Percentiles rank a stretch among this genome's conserved stretches.
These are phyloP conservation scores for Micractinium conductrix DNA, from an alignment of 139 green algal genomes.

Conservation along the genomic window DNA sequence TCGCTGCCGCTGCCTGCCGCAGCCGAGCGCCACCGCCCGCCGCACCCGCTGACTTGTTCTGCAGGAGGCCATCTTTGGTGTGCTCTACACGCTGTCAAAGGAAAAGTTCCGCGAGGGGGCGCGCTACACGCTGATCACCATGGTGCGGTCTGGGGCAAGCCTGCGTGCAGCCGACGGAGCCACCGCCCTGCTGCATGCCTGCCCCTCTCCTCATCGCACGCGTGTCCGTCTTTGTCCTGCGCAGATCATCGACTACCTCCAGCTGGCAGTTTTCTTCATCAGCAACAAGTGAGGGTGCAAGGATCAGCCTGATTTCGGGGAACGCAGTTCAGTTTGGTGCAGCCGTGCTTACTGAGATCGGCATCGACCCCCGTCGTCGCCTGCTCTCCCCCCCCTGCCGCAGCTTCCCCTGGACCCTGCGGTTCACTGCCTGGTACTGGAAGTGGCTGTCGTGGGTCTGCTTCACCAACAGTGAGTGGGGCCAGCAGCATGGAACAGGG, in stretches of 20 bases:
- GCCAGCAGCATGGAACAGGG: not conserved
- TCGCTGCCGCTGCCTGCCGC: too few relatives aligned
- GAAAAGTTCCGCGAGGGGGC: slow-evolving; percentile 22
- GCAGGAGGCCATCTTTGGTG: slow-evolving; percentile 28
- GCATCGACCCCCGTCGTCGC: too few relatives aligned
- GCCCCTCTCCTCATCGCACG: too few relatives aligned
- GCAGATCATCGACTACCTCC: slow-evolving; percentile 11
- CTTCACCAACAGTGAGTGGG: slow-evolving; percentile 1
- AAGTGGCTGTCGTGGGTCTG: slow-evolving; percentile 26
- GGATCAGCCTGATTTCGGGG: not conserved
- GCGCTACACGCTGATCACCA: not conserved
- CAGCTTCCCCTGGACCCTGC: slow-evolving; percentile 11
- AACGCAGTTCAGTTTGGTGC: too few relatives aligned
- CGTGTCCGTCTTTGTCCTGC: not conserved
- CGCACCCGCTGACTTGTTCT: too few relatives aligned
- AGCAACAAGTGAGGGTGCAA: not conserved
- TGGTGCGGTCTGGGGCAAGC: not conserved
- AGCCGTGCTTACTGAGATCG: too few relatives aligned
- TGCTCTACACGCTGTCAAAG: slow-evolving; percentile 35
- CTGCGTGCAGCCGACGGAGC: too few relatives aligned
- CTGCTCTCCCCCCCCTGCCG: not conserved
- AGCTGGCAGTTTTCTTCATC: slow-evolving; percentile 23
- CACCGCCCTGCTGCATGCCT: not conserved
- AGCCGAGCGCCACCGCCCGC: too few relatives aligned
- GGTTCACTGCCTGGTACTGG: slow-evolving; percentile 7